Evolutionary conservation across 805 yeast species (phyloP).

Genomic region (Starmera quercuum): DNA sequence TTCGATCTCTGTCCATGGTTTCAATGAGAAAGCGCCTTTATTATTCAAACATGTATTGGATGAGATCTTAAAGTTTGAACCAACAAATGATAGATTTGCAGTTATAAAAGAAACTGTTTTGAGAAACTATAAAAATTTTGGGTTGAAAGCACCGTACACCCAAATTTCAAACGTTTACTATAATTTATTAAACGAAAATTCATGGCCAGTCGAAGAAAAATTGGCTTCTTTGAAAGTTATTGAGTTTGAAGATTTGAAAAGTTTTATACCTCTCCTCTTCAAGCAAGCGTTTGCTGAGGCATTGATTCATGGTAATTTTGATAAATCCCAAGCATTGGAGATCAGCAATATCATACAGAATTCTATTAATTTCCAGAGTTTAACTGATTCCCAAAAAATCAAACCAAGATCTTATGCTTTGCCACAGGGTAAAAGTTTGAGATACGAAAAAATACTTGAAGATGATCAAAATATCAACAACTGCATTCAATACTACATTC

Average conservation of each 20-base stretch:
- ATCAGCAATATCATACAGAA: conserved; percentile 36
- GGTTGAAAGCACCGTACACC: conserved; percentile 67
- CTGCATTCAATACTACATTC: conserved; percentile 72
- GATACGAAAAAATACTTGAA: conserved; percentile 42
- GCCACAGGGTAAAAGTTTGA: conserved; percentile 29
- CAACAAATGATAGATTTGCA: conserved; percentile 53
- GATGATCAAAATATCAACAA: conserved; percentile 76
- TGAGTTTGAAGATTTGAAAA: conserved; percentile 39
- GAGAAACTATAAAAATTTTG: conserved; percentile 61
- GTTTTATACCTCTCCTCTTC: conserved; percentile 45
- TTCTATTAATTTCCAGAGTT: conserved; percentile 27
- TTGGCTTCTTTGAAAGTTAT: conserved; percentile 38
- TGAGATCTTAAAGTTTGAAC: conserved; percentile 40
- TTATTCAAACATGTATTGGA: conserved; percentile 55
- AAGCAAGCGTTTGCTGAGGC: conserved; percentile 61
- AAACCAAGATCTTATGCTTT: conserved; percentile 35
- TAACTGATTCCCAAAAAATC: conserved; percentile 36
- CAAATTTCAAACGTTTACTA: conserved; percentile 63
- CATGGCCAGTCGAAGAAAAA: conserved; percentile 62
- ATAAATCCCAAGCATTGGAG: conserved; percentile 42
- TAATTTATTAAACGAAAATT: conserved; percentile 60
- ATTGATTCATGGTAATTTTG: conserved; percentile 71
- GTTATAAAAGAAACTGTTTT: conserved; percentile 55
- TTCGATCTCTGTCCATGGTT: conserved; percentile 64
- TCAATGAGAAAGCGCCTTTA: conserved; percentile 68